A percentile compares a stretch with the other conserved stretches of the same genome.
phyloP scores from a whole-genome alignment of 2,329 filamentous ascomycete species.

The Nothophoma quercina region DNA sequence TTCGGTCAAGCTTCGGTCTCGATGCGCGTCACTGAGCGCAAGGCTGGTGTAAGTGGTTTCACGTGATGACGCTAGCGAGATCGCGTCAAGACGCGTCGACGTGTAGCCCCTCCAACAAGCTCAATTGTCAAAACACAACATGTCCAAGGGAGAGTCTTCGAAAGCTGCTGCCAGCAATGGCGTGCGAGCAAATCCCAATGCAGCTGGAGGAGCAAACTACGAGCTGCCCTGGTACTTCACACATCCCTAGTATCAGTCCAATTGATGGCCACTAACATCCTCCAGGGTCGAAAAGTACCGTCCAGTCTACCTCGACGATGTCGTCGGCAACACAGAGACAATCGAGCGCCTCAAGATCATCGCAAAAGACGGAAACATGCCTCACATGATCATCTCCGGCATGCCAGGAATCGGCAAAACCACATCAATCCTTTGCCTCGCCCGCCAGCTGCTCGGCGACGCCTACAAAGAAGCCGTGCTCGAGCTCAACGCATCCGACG shows the following conservation, averaged over 20 bases:
- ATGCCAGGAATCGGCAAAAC: conserved; percentile 99
- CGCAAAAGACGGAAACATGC: conserved; percentile 98
- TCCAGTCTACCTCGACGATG: conserved; percentile 91
- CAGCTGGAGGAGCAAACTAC: conserved; percentile 60
- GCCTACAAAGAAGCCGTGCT: conserved; percentile 97
- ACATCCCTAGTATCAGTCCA: neutral
- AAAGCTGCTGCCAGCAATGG: conserved; percentile 55
- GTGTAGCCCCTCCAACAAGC: conserved; percentile 33
- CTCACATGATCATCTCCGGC: conserved; percentile 98
- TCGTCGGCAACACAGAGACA: conserved; percentile 97
- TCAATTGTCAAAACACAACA: conserved; percentile 34
- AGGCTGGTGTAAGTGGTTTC: neutral
- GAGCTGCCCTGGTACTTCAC: conserved; percentile 76
- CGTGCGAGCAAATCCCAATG: conserved; percentile 51
- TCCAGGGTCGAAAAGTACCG: conserved; percentile 97
- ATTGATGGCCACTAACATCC: conserved; percentile 18
- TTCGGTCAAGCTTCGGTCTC: neutral
- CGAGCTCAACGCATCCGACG: conserved; percentile 95
- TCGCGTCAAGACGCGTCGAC: conserved; percentile 37
- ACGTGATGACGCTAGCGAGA: conserved; percentile 25
- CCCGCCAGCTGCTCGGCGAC: conserved; percentile 87
- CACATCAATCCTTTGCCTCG: conserved; percentile 91
- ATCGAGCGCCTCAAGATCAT: conserved; percentile 98
- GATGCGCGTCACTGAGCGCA: neutral
- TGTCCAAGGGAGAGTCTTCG: conserved; percentile 60